A percentile compares a stretch with the other conserved stretches of the same genome.
These are phyloP conservation scores for Coniophora puteana DNA, from an alignment of 1,284 basidiomycete genomes.

Conservation along the genomic window DNA sequence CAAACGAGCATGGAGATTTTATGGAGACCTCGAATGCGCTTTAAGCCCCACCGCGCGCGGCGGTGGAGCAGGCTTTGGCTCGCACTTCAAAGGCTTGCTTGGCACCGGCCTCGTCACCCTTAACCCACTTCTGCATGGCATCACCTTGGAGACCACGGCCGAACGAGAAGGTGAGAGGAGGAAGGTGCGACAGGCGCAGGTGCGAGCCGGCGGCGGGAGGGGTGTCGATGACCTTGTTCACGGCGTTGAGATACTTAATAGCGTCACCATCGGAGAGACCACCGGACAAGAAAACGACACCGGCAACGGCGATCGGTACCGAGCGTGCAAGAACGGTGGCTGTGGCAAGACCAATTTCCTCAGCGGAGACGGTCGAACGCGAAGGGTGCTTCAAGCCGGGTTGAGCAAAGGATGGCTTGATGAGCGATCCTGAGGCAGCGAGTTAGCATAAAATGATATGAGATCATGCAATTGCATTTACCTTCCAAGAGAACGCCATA, in stretches of 20 bases:
- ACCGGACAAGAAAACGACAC: constrained; percentile 49
- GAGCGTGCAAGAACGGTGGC: constrained; percentile 43
- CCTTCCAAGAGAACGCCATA: constrained; percentile 51
- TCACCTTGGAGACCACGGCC: constrained; percentile 47
- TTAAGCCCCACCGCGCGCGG: constrained; percentile 33
- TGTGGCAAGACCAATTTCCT: constrained; percentile 44
- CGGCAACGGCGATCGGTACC: constrained; percentile 43
- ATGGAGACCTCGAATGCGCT: no score
- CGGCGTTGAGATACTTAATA: constrained; percentile 33
- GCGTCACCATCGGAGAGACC: constrained; percentile 36
- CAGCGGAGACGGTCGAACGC: constrained; percentile 31
- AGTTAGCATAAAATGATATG: neutral
- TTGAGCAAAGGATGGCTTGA: constrained; percentile 52
- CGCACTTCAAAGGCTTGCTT: constrained; percentile 37
- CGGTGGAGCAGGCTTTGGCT: constrained; percentile 39
- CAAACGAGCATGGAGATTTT: no score
- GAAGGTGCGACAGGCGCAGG: constrained; percentile 31
- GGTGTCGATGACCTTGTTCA: constrained; percentile 35
- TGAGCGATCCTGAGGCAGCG: constrained; percentile 35
- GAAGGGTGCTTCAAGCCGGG: constrained; percentile 41
- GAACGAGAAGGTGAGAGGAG: constrained; percentile 45
- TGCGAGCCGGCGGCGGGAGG: constrained; percentile 23
- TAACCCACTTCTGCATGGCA: constrained; percentile 42
- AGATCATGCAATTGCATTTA: constrained; percentile 12
- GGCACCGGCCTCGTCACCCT: constrained; percentile 37